Percentiles rank a stretch among this genome's conserved stretches.
Conservation (phyloP, 2,329 filamentous ascomycete species). For the Cercospora sojina region DNA sequence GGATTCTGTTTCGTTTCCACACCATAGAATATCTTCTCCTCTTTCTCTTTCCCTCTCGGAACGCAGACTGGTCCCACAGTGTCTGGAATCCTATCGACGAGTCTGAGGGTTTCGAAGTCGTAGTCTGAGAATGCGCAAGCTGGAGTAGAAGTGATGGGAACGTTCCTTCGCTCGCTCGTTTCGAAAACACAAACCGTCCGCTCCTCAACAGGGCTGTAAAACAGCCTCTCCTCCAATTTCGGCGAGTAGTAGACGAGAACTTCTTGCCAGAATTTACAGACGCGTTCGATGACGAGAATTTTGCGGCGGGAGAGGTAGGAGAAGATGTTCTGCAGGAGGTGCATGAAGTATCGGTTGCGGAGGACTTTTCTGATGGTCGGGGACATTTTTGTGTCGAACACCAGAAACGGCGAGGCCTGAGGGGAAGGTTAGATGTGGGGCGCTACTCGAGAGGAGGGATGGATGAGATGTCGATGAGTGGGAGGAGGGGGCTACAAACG, state of each 20-base stretch:
- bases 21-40: background rate
- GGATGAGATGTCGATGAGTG: background rate
- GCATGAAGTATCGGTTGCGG: background rate
- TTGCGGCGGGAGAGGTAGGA: background rate
- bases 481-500: background rate
- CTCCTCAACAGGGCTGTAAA: background rate
- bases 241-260: background rate
- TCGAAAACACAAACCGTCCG: background rate
- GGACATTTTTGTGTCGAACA: background rate
- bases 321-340: background rate
- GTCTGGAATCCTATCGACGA: background rate
- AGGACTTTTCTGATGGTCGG: background rate
- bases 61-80: background rate
- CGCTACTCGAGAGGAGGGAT: background rate
- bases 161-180: background rate
- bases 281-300: background rate
- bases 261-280: background rate
- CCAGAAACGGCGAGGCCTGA: background rate
- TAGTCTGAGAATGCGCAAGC: background rate
- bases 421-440: background rate
- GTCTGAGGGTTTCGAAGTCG: background rate
- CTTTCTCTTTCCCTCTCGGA: background rate
- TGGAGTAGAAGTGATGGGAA: background rate
- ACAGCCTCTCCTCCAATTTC: background rate
- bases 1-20: background rate